Base-by-base conservation (phyloP, 2,329 filamentous ascomycete species). In the Allantophomopsis lycopodina region DNA sequence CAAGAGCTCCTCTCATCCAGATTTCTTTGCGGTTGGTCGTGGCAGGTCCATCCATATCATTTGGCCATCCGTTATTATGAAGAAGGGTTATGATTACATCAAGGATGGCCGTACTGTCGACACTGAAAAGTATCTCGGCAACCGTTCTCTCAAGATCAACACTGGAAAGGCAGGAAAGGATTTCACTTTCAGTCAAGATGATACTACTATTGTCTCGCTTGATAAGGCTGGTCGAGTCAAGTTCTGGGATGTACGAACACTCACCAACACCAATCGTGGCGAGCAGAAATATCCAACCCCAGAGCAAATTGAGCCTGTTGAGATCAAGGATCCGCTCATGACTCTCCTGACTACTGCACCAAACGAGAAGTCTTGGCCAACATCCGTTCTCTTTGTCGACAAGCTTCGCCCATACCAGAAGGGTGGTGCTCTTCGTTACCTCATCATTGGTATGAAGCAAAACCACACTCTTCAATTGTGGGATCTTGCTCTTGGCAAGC, bases 131-230 rank as follows among this genome's bases (percentile, higher is more conserved):
- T 86, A 94, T 46, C 75, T 91, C 48, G 79, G 80, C 55, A 82
- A 95, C 55, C 88, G 84, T 54, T 83, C 83, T 37, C 67, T 96
- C 48, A 93, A 88, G 62, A 94, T 98, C 60, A 86, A 89, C 50
- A 96, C 88, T 45, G 91, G 89, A 50, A 98, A 98, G 66, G 89
- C 91, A 48, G 91, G 88, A 46, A 98, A 98, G 61, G 91, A 98
- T 59, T 98, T 98, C 58, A 83, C 80, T 36, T 98, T 98, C 63
- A 95, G 89, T 60, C 88, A 94, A 58, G 91, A 98, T 58, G 91
- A 98, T 59, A 84, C 82, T 2, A 79, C 89, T 32, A 86, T 98
- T 50, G 88, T 93, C 36, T 95, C 89, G 37, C 75, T 98, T 39
- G 93, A 98, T 60, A 98, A 98, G 66, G 89, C 87, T 43, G 93